Conservation (phyloP, 73 alveolate genomes). For the Blepharisma stoltei region DNA sequence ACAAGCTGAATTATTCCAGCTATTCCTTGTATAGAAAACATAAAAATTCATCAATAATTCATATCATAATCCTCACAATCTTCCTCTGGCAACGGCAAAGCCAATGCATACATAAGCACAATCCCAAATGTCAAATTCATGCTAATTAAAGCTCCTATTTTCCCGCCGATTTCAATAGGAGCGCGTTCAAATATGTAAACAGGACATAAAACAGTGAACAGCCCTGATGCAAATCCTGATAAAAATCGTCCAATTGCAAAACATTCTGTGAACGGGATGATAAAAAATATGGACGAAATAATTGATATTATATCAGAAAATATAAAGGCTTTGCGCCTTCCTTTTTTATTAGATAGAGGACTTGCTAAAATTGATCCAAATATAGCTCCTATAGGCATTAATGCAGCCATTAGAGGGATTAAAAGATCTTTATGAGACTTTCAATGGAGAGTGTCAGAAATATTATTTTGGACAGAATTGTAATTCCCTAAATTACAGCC, state of each 20-base stretch:
- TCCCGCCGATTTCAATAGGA: background rate
- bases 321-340: background rate
- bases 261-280: background rate
- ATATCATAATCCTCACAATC: background rate
- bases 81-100: background rate
- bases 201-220: background rate
- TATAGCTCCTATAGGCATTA: background rate
- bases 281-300: background rate
- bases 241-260: constrained; percentile 22
- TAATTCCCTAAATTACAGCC: background rate
- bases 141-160: background rate
- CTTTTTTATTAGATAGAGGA: background rate
- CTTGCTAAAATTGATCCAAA: background rate
- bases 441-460: background rate
- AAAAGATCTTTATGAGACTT: background rate
- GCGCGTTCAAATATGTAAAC: background rate
- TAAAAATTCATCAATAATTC: constrained; percentile 4
- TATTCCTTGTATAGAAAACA: constrained; percentile 17
- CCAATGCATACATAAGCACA: background rate
- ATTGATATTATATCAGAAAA: background rate
- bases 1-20: background rate
- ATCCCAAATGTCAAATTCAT: background rate
- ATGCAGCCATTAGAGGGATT: background rate
- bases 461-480: background rate
- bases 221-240: constrained; percentile 25